Evolutionary conservation across 345 rosid genomes (phyloP), one percentile per base, ranked within the genome.

Genomic region (Garcia nutans): DNA sequence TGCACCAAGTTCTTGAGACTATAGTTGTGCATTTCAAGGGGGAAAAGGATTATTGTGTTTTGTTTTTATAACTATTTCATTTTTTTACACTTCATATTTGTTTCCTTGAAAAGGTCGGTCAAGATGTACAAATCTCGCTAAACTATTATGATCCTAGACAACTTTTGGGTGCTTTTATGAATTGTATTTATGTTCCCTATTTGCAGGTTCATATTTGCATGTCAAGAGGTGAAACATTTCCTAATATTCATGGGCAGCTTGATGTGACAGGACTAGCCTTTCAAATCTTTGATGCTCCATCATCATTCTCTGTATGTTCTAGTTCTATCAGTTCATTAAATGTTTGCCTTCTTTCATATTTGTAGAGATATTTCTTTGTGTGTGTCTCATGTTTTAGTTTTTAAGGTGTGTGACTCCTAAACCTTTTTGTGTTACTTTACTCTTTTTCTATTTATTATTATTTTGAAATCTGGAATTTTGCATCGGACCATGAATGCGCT

Each of bases 171-270:
- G 56, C 28, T n/a, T 61, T 68, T 70, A 24, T 71, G 23, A 69
- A 42, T 60, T 64, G 62, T 57, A 60, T 57, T 20, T 33, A 8
- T 3, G 11, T 74, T 74, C 74, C 76, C 59, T 75, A 49, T 76
- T 84, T 78, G 69, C 90, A 95, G 97, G 89, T 95, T 73, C 97
- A 91, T 78, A 58, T 95, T 79, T 93, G 99, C 89, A 90, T 93
- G 97, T 93, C 97, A 70, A 86, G 90, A 73, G 97, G 94, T 70
- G 97, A 95, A 81, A 84, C 92, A 57, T 95, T 93, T 87, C 99
- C 99, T 24, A 93, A 89, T 79, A 85, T 95, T 78, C 94, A 91
- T 81, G 99, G 99, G 73, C 96, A 93, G 75, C 92, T 95, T 79
- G 94, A 93, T 54, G 93, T 90, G 75, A 88, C 90, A 75, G 99